These are phyloP conservation scores for Irpex rosettiformis DNA, from an alignment of 1,284 basidiomycete species.

Conservation along the genomic window DNA sequence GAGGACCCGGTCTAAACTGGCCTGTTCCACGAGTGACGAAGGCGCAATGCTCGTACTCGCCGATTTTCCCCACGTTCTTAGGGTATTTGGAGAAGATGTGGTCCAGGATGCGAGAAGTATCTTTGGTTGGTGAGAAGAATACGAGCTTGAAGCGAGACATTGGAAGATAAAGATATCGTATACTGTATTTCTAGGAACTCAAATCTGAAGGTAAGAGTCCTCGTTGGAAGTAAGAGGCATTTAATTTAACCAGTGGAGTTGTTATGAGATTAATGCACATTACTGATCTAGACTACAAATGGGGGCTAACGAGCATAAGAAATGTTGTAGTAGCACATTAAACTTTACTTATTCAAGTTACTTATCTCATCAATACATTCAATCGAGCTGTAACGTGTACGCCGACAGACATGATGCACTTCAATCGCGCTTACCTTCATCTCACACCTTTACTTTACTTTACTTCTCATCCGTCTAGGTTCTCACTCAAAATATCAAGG, in stretches of 20 bases:
- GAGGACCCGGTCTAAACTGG: constrained; percentile 41
- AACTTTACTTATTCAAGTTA: too few relatives aligned
- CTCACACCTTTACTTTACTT: neutral
- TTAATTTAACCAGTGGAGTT: too few relatives aligned
- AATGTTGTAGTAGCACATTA: too few relatives aligned
- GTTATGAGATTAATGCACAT: too few relatives aligned
- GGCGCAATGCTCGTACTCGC: constrained; percentile 44
- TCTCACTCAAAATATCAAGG: too few relatives aligned
- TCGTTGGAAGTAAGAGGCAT: too few relatives aligned
- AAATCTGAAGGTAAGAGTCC: neutral
- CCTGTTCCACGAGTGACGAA: constrained; percentile 50
- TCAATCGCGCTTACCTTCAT: neutral
- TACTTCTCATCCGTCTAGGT: neutral
- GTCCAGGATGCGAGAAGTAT: constrained; percentile 38
- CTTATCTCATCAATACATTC: too few relatives aligned
- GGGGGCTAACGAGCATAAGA: too few relatives aligned
- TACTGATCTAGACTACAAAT: too few relatives aligned
- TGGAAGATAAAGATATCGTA: neutral
- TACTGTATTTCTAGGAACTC: neutral
- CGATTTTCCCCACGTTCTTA: constrained; percentile 43
- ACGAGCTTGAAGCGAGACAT: constrained; percentile 30
- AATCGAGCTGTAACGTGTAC: too few relatives aligned
- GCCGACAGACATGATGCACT: too few relatives aligned
- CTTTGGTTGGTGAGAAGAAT: constrained; percentile 42
- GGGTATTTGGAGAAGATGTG: constrained; percentile 44